Evolutionary conservation across 352 stramenopile genomes (phyloP).

Genomic region (Phytophthora pisi): DNA sequence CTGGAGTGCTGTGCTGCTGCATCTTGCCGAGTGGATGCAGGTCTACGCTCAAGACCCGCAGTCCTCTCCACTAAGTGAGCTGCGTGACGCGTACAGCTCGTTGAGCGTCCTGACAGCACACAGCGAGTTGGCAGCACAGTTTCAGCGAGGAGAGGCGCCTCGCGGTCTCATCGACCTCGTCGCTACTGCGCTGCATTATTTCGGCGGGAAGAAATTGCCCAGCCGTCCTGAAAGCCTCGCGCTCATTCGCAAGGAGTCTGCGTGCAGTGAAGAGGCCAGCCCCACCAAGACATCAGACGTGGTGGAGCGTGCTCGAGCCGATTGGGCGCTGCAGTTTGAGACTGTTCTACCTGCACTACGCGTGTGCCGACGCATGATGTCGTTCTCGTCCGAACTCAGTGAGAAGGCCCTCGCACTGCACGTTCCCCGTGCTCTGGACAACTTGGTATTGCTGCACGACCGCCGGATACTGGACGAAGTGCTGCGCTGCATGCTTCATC

Average conservation of each 20-base stretch:
- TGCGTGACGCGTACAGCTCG: slow-evolving; percentile 51
- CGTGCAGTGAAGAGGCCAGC: neutral
- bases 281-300: neutral
- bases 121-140: slow-evolving; percentile 24
- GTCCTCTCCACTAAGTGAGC: slow-evolving; percentile 30
- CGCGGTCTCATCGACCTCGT: slow-evolving; percentile 59
- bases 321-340: slow-evolving; percentile 26
- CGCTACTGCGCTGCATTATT: slow-evolving; percentile 41
- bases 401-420: slow-evolving; percentile 44
- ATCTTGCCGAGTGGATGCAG: slow-evolving; percentile 80
- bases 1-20: slow-evolving; percentile 48
- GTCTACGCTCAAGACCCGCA: slow-evolving; percentile 58
- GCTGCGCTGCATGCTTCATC: slow-evolving; percentile 40
- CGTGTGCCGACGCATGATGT: slow-evolving; percentile 52
- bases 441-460: slow-evolving; percentile 53
- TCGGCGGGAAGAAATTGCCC: slow-evolving; percentile 31
- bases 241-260: slow-evolving; percentile 31
- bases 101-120: slow-evolving; percentile 51
- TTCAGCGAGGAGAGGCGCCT: slow-evolving; percentile 42
- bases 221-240: slow-evolving; percentile 38
- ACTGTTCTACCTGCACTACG: slow-evolving; percentile 50
- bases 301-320: slow-evolving; percentile 6
- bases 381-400: slow-evolving; percentile 41
- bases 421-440: slow-evolving; percentile 49
- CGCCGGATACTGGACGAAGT: slow-evolving; percentile 39